phyloP scores from a whole-genome alignment of 352 stramenopile species.

The Phytophthora vignae region DNA sequence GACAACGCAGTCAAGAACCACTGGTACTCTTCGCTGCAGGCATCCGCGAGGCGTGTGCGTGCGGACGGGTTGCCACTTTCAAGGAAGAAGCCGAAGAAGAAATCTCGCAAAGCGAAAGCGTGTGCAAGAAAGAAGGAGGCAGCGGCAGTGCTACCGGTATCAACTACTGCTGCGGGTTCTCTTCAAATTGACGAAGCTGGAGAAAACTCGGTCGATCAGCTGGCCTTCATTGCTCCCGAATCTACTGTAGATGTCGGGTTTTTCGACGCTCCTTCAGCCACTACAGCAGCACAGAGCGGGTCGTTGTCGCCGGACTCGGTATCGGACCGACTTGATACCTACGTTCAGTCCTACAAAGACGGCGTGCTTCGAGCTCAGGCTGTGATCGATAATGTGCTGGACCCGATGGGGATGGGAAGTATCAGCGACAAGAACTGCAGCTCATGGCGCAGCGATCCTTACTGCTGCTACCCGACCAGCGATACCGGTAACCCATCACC shows the following conservation, averaged over 20 bases:
- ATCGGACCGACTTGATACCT: constrained; percentile 26
- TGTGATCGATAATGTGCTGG: constrained; percentile 40
- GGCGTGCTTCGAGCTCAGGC: constrained; percentile 25
- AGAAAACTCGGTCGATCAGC: not conserved
- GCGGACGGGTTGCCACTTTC: not conserved
- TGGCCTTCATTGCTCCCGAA: not conserved
- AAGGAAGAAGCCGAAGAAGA: constrained; percentile 33
- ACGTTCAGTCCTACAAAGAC: constrained; percentile 20
- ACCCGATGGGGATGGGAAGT: constrained; percentile 39
- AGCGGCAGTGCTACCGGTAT: not conserved
- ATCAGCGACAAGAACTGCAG: constrained; percentile 5
- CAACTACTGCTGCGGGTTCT: not conserved
- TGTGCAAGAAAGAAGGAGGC: constrained; percentile 3
- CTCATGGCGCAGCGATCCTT: constrained; percentile 11
- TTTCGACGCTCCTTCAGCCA: not conserved
- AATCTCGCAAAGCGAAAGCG: constrained; percentile 17
- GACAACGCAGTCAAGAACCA: constrained; percentile 99
- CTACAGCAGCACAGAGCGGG: constrained; percentile 13
- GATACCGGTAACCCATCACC: not conserved
- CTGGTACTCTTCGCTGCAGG: constrained; percentile 92
- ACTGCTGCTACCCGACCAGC: not conserved
- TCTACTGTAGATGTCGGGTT: not conserved
- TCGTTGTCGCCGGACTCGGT: constrained; percentile 48
- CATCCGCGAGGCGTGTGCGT: constrained; percentile 42
- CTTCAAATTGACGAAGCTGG: not conserved